Conservation (phyloP, 495 filamentous ascomycete species). For the Podospora bellae-mahoneyi region DNA sequence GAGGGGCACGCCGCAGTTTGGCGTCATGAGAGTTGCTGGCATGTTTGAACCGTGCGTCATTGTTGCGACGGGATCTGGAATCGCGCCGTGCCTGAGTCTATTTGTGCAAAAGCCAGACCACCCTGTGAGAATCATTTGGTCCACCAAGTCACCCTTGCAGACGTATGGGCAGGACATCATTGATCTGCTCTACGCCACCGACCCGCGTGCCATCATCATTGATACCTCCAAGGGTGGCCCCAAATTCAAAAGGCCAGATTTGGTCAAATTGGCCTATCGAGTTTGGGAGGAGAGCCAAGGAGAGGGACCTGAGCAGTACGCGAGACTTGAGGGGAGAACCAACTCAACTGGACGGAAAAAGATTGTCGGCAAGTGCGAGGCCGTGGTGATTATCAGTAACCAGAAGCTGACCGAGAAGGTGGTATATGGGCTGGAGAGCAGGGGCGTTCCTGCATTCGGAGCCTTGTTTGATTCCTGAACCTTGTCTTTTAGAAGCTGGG, state of each 20-base stretch:
- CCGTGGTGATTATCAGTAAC: conserved; percentile 75
- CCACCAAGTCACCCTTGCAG: conserved; percentile 39
- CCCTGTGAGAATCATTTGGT: conserved; percentile 51
- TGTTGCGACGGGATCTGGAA: conserved; percentile 81
- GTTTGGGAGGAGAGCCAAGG: conserved; percentile 52
- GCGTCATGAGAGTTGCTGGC: conserved; percentile 68
- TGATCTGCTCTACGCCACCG: conserved; percentile 40
- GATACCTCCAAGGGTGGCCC: conserved; percentile 43
- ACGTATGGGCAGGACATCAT: conserved; percentile 48
- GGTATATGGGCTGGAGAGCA: conserved; percentile 68
- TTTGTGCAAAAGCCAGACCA: conserved; percentile 40
- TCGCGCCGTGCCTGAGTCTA: conserved; percentile 62
- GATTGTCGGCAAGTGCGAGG: conserved; percentile 56
- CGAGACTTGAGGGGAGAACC: conserved; percentile 53
- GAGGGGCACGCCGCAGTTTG: conserved; percentile 54
- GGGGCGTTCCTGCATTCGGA: conserved; percentile 69
- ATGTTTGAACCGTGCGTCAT: conserved; percentile 67
- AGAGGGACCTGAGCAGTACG: conserved; percentile 61
- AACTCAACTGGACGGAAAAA: conserved; percentile 55
- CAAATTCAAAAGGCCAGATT: conserved; percentile 40
- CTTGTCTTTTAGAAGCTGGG: neutral
- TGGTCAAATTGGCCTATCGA: conserved; percentile 56
- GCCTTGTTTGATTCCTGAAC: conserved; percentile 74
- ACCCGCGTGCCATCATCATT: conserved; percentile 49
- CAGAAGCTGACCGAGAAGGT: conserved; percentile 66